Percentiles rank a stretch among this genome's conserved stretches.
phyloP scores from a whole-genome alignment of 306 rosid species.

The Vachellia pachyceras region DNA sequence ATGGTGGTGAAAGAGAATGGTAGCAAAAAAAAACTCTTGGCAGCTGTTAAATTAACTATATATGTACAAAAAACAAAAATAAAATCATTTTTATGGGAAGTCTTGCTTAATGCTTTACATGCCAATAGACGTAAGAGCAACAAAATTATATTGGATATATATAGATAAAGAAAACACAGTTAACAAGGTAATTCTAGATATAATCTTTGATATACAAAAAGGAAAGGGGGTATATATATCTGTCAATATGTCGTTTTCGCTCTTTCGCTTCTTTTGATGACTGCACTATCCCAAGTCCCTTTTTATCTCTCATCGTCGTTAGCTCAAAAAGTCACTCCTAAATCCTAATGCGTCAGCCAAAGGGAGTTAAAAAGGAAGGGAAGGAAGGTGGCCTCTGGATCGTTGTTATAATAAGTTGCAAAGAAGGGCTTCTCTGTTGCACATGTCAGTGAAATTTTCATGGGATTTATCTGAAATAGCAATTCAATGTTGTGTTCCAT shows the following conservation, averaged over 20 bases:
- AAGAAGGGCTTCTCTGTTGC: neutral
- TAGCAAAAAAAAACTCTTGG: neutral
- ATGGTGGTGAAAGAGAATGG: neutral
- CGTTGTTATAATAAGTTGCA: conserved; percentile 4
- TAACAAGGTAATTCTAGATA: neutral
- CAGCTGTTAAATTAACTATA: neutral
- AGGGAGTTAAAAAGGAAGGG: neutral
- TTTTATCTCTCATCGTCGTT: conserved; percentile 18
- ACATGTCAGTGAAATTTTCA: conserved; percentile 30
- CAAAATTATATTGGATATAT: neutral
- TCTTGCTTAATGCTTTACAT: neutral
- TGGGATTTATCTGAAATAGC: conserved; percentile 44
- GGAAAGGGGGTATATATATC: neutral
- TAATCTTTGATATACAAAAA: neutral
- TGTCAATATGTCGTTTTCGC: neutral
- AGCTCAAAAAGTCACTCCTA: conserved; percentile 25
- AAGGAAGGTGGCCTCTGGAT: conserved; percentile 16
- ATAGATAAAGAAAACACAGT: neutral
- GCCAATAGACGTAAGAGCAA: neutral
- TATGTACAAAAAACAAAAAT: neutral
- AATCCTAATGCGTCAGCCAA: neutral
- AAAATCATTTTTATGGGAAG: neutral
- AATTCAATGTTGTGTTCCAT: conserved; percentile 30
- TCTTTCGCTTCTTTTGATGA: conserved; percentile 39
- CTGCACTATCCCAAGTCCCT: conserved; percentile 35